Evolutionary conservation across 116 monocot genomes (phyloP), one percentile per base, ranked within the genome.

Genomic region (Phalaenopsis hybrid): DNA sequence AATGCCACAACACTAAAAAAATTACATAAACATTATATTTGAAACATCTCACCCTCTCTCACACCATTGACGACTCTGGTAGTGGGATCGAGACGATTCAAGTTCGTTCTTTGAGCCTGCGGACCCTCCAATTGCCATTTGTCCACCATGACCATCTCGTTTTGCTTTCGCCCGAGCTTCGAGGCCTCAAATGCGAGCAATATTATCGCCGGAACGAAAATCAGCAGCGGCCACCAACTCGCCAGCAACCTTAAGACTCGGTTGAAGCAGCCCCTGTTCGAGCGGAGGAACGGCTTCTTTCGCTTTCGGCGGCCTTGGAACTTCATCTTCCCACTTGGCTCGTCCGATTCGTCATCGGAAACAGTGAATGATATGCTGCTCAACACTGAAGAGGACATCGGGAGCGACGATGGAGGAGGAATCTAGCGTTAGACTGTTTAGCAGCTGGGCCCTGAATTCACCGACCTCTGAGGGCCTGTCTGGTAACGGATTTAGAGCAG

Each of bases 271-370:
- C 79, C 86, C 4, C 69, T 82, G 31, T 80, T 81, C 7, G 78
- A 77, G 49, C 44, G 58, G 12, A 31, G 34, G 49, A 49, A 74
- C 18, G 72, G 76, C 75, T 80, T 87, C 85, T 83, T 80, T 67
- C 88, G 83, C 86, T 85, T 90, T 63, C 85, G 85, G 70, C 86
- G 95, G 52, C 67, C 68, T 0, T 89, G 91, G 76, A 78, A 81
- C 49, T 84, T 83, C 73, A 70, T 81, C 74, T 73, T 51, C 3
- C 87, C 90, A 34, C 83, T 15, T 41, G 78, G 44, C 16, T 88
- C 93, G 55, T 92, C 90, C 82, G 82, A 63, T 10, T 90, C 95
- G 50, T 95, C 95, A 88, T 93, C 98, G 51, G 93, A 89, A 83
- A 98, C 68, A 67, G 95, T 82, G 82, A 93, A 88, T 78, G 93